A percentile compares a stretch with the other conserved stretches of the same genome.
phyloP scores from a whole-genome alignment of 495 filamentous ascomycete species.

The Amorphotheca resinae region DNA sequence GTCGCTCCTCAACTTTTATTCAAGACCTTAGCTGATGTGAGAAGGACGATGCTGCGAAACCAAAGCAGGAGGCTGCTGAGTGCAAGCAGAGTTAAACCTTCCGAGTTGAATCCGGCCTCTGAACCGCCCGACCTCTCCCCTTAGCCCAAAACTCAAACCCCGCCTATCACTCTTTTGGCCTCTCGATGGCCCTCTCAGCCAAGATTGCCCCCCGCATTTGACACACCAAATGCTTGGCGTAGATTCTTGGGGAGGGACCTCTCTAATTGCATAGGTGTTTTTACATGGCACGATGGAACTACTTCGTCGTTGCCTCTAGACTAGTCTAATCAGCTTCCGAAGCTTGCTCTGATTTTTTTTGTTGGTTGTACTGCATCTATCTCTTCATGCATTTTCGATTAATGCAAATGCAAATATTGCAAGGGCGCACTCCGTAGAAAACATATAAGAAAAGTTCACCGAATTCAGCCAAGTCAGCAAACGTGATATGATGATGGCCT shows the following conservation, averaged over 20 bases:
- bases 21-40: constrained; percentile 13
- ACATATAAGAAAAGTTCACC: constrained; percentile 10
- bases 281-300: constrained; percentile 5
- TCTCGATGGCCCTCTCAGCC: neutral
- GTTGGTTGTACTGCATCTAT: constrained; percentile 10
- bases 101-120: neutral
- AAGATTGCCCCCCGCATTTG: neutral
- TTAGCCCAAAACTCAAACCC: neutral
- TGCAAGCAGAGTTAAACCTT: constrained; percentile 91
- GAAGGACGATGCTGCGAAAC: constrained; percentile 89
- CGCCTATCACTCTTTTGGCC: neutral
- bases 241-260: constrained; percentile 4
- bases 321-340: constrained; percentile 15
- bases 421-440: constrained; percentile 16
- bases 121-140: neutral
- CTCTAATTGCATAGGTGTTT: constrained; percentile 6
- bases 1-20: constrained; percentile 18
- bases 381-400: constrained; percentile 1
- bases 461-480: neutral
- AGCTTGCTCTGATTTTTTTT: constrained; percentile 2
- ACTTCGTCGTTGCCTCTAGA: constrained; percentile 13
- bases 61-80: constrained; percentile 96
- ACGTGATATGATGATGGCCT: too few relatives aligned
- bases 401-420: constrained; percentile 11
- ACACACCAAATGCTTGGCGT: constrained; percentile 6